Evolutionary conservation across 768 basidiomycete genomes (phyloP), one percentile per base, ranked within the genome.

Genomic region (Cystofilobasidium capitatum): DNA sequence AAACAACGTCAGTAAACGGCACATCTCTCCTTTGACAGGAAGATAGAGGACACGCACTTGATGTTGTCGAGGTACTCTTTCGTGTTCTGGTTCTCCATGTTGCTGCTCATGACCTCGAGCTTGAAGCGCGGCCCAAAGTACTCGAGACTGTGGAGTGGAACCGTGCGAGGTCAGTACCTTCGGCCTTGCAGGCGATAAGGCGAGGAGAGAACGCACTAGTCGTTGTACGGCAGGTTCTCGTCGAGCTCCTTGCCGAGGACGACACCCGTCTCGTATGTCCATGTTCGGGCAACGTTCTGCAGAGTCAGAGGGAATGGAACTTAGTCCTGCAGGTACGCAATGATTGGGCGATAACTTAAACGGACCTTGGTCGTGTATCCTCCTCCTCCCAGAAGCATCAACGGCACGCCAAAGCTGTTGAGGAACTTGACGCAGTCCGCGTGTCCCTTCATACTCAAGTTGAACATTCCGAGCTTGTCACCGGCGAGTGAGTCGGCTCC

Each of bases 91-190:
- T 98, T 91, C 69, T 96, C 92, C 88, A 94, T 90, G 74, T 98
- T 98, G 73, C 88, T 97, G 70, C 83, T 82, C 31, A 85, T 82
- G 1, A 99, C 93, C 74, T 97, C 93, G 42, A 99, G 81, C 69
- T 92, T 82, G 77, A 93, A 99, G 69, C 92, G 81, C 20, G 94
- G 94, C 0, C 93, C 96, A 76, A 93, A 98, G 86, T 92, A 99
- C 76, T 98, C 94, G 75, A 97, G 89, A 76, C 65, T 69, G 60
- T n/a, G n/a, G n/a, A n/a, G n/a, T n/a, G n/a, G n/a, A n/a, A n/a
- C 29, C 47, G 16, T 49, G 29, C 16, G 29, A 17, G 29, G 29
- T 22, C 9, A 49, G 47, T n/a, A n/a, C n/a, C n/a, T n/a, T n/a
- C n/a, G 97, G 81, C 68, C 92, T 82, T 77, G 31, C 24, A 35